phyloP scores from a whole-genome alignment of 202 grass and related monocot species.

The Panicum hallii region DNA sequence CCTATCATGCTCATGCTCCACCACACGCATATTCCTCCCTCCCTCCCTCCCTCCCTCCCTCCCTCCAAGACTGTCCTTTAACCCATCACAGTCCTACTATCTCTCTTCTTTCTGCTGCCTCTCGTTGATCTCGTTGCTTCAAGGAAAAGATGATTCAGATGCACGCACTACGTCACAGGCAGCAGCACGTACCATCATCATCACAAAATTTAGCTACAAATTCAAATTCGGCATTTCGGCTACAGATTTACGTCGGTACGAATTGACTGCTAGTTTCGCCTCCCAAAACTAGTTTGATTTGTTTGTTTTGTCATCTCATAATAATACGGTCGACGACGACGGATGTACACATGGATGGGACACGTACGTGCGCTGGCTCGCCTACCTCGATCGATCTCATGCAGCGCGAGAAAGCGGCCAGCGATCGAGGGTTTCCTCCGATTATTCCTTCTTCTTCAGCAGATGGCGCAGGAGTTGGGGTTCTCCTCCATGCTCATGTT shows the following conservation, averaged over 20 bases:
- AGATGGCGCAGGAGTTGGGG: conserved; percentile 82
- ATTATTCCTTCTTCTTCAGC: neutral
- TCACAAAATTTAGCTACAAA: neutral
- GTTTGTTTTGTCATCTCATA: neutral
- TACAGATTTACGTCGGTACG: conserved; percentile 1
- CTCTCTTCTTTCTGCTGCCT: neutral
- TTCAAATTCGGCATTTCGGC: too few species aligned
- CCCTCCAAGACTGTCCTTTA: neutral
- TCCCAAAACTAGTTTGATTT: conserved; percentile 8
- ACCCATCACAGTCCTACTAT: neutral
- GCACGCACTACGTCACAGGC: neutral
- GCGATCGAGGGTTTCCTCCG: neutral
- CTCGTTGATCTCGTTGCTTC: neutral
- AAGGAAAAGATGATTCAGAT: conserved; percentile 8
- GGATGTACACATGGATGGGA: conserved; percentile 6
- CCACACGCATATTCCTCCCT: neutral
- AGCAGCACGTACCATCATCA: neutral
- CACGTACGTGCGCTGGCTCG: neutral
- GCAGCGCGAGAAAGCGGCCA: neutral
- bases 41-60: neutral
- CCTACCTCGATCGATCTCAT: neutral
- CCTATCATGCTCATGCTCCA: neutral
- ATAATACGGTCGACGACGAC: neutral
- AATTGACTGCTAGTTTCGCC: neutral
- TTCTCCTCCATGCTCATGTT: conserved; percentile 93